phyloP scores from a whole-genome alignment of 2,329 filamentous ascomycete genomes.

The Aspergillus sclerotialis region DNA sequence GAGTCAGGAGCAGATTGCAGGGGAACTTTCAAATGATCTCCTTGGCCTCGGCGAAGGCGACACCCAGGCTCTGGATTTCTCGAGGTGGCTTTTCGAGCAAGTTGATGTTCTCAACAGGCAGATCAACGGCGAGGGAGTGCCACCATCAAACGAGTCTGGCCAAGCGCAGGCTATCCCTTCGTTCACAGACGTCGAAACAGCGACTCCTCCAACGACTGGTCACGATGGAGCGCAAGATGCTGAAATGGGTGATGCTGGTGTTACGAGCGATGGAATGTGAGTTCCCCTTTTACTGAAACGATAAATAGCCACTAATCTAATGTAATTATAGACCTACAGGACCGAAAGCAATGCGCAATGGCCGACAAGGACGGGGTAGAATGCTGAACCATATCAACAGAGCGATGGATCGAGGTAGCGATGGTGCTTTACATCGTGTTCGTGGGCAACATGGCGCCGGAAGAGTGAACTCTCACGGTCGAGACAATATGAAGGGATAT shows the following conservation, averaged over 20 bases:
- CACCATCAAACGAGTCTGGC: conserved; percentile 14
- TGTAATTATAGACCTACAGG: conserved; percentile 67
- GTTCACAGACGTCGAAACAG: conserved; percentile 29
- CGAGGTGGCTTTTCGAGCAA: conserved; percentile 88
- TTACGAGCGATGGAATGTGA: conserved; percentile 34
- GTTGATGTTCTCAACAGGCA: conserved; percentile 62
- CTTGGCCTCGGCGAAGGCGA: conserved; percentile 77
- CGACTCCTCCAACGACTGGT: conserved; percentile 5
- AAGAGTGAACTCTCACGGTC: conserved; percentile 70
- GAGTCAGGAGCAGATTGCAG: conserved; percentile 79
- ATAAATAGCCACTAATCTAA: conserved; percentile 38
- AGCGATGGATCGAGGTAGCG: conserved; percentile 72
- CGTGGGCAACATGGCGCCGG: conserved; percentile 65
- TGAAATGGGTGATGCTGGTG: conserved; percentile 59
- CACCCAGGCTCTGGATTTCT: conserved; percentile 72
- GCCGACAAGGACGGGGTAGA: conserved; percentile 61
- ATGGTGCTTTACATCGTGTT: conserved; percentile 73
- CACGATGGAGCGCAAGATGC: conserved; percentile 52
- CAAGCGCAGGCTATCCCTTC: conserved; percentile 25
- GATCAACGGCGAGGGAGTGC: conserved; percentile 46
- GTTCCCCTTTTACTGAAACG: conserved; percentile 11
- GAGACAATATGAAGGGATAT: conserved; percentile 66
- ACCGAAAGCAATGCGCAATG: conserved; percentile 87
- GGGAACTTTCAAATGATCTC: conserved; percentile 81
- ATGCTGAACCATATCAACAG: conserved; percentile 81